phyloP scores from a whole-genome alignment of 2,329 filamentous ascomycete genomes.

The Teratosphaeriaceae sp. region DNA sequence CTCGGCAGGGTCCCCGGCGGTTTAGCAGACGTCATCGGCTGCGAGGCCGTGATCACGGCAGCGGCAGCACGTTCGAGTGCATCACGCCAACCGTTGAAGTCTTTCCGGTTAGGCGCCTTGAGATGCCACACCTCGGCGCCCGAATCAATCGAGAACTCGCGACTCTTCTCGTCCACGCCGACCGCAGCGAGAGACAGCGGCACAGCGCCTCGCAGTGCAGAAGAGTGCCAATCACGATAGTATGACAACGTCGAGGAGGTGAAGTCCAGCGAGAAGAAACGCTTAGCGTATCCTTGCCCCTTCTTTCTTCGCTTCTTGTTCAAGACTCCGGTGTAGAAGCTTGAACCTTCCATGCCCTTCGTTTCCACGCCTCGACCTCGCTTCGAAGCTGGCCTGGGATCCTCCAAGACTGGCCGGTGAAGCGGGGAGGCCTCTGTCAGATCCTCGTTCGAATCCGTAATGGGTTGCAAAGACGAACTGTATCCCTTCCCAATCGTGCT shows the following conservation, averaged over 20 bases:
- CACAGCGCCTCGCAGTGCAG: constrained; percentile 84
- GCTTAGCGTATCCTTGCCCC: constrained; percentile 84
- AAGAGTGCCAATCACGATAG: constrained; percentile 90
- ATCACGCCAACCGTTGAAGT: constrained; percentile 81
- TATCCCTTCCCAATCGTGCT: constrained; percentile 30
- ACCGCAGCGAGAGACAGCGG: constrained; percentile 87
- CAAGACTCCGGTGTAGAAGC: constrained; percentile 75
- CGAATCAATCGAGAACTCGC: constrained; percentile 94
- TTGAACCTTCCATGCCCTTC: constrained; percentile 31
- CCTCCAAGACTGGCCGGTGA: constrained; percentile 27
- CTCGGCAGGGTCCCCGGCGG: constrained; percentile 10
- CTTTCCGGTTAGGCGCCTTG: constrained; percentile 70
- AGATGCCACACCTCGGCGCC: constrained; percentile 97
- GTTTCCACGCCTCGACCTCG: constrained; percentile 23
- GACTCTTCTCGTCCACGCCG: constrained; percentile 76
- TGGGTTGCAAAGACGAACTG: constrained; percentile 37
- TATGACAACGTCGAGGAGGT: constrained; percentile 92
- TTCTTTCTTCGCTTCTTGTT: constrained; percentile 89
- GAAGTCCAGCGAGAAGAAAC: constrained; percentile 95
- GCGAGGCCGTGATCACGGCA: constrained; percentile 31
- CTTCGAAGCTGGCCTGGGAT: constrained; percentile 36
- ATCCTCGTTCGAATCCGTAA: constrained; percentile 46
- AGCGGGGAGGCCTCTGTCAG: constrained; percentile 33
- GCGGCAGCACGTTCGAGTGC: constrained; percentile 74
- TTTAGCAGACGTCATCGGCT: constrained; percentile 24